A percentile compares a stretch with the other conserved stretches of the same genome.
phyloP scores from a whole-genome alignment of 208 protist species.

The Acanthamoeba lenticulata region DNA sequence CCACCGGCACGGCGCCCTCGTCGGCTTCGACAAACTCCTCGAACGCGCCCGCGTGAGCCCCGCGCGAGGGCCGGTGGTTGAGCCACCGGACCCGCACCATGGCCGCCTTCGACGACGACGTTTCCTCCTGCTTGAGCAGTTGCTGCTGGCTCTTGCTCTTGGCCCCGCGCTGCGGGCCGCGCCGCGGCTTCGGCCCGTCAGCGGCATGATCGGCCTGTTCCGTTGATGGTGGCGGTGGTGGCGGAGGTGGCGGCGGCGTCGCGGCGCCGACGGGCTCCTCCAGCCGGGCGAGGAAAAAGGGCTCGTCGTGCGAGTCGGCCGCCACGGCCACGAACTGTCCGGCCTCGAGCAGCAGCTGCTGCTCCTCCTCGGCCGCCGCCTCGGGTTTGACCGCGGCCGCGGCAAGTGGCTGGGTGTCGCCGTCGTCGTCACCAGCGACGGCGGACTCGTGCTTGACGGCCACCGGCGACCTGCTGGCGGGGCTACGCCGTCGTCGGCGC shows the following conservation, averaged over 20 bases:
- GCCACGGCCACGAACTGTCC: neutral
- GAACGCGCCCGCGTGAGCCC: neutral
- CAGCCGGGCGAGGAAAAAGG: neutral
- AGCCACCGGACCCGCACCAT: constrained; percentile 13
- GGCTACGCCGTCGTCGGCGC: too few species aligned
- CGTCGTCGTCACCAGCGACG: too few species aligned
- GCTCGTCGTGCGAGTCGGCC: neutral
- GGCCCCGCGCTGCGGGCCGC: neutral
- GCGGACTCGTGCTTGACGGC: too few species aligned
- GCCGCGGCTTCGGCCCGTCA: neutral
- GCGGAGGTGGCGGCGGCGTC: too few species aligned
- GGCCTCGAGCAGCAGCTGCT: neutral
- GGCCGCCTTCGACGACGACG: neutral
- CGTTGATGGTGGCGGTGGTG: neutral
- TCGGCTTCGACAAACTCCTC: neutral
- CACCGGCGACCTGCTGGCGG: too few species aligned
- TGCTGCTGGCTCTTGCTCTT: neutral
- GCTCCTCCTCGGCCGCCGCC: neutral
- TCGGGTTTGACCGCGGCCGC: neutral
- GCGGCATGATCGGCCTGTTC: neutral
- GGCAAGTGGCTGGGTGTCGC: neutral
- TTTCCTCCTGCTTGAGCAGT: neutral
- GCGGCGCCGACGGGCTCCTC: neutral
- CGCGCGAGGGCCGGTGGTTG: neutral
- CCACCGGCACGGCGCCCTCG: neutral